A percentile compares a stretch with the other conserved stretches of the same genome.
phyloP scores from a whole-genome alignment of 352 stramenopile genomes.

The Peronospora destructor region DNA sequence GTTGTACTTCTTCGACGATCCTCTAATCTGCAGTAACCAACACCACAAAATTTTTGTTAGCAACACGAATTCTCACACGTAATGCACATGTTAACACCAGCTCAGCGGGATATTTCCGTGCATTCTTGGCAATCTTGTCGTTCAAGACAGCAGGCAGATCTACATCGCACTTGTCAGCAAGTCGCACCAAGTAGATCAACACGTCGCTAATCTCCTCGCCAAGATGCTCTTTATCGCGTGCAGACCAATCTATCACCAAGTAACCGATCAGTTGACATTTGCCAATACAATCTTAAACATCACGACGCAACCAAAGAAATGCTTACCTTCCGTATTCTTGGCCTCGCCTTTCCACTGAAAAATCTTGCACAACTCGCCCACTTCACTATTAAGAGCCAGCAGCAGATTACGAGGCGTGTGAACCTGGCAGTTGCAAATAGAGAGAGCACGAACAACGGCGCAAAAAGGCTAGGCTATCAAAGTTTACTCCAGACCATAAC shows the following conservation, averaged over 20 bases:
- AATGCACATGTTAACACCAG: conserved; percentile 18
- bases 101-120: conserved; percentile 70
- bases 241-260: conserved; percentile 47
- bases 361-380: conserved; percentile 93
- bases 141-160: conserved; percentile 83
- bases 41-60: conserved; percentile 3
- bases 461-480: conserved; percentile 1
- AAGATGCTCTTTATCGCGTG: conserved; percentile 85
- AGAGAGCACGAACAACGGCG: neutral
- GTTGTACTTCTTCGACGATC: conserved; percentile 76
- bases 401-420: conserved; percentile 89
- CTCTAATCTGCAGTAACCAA: conserved; percentile 32
- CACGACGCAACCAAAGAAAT: neutral
- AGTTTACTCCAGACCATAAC: neutral
- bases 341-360: conserved; percentile 91
- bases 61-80: neutral
- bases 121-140: conserved; percentile 91
- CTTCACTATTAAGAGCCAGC: conserved; percentile 90
- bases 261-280: conserved; percentile 1
- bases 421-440: conserved; percentile 33
- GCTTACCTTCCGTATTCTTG: conserved; percentile 45
- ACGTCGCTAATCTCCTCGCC: conserved; percentile 96
- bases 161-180: conserved; percentile 90
- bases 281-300: neutral
- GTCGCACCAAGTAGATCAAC: conserved; percentile 93